phyloP scores from a whole-genome alignment of 805 yeast species.

The Starmera dryadoides region DNA sequence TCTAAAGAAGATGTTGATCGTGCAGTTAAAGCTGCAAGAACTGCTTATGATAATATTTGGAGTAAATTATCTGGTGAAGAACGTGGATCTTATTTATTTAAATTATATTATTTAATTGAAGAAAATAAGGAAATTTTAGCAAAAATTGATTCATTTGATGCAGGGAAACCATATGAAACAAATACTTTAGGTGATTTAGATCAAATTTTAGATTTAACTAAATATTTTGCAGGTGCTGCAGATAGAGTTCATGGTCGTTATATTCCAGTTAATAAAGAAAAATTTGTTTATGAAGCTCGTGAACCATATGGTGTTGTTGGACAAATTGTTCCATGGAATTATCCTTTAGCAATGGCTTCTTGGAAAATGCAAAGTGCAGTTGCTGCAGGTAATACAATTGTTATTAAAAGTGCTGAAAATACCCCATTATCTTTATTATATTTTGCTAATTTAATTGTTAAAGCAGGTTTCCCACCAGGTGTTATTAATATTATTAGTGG shows the following conservation, averaged over 20 bases:
- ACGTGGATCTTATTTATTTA: slow-evolving; percentile 46
- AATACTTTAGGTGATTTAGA: slow-evolving; percentile 65
- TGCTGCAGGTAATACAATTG: slow-evolving; percentile 68
- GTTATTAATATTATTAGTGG: slow-evolving; percentile 70
- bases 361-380: slow-evolving; percentile 78
- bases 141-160: slow-evolving; percentile 65
- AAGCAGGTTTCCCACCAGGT: slow-evolving; percentile 76
- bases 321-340: slow-evolving; percentile 81
- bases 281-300: slow-evolving; percentile 57
- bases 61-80: slow-evolving; percentile 51
- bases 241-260: slow-evolving; percentile 61
- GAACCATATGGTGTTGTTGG: slow-evolving; percentile 81
- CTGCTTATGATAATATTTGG: slow-evolving; percentile 60
- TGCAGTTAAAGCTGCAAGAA: slow-evolving; percentile 38
- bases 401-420: slow-evolving; percentile 68
- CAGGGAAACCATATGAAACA: slow-evolving; percentile 64
- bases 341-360: slow-evolving; percentile 72
- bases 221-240: slow-evolving; percentile 69
- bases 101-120: slow-evolving; percentile 65
- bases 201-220: slow-evolving; percentile 53
- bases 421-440: slow-evolving; percentile 68
- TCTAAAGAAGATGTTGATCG: slow-evolving; percentile 13
- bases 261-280: slow-evolving; percentile 58
- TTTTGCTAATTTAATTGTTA: slow-evolving; percentile 51
- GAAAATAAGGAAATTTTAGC: slow-evolving; percentile 56